Conservation (phyloP, 2,329 filamentous ascomycete species). For the Zasmidium cellare region DNA sequence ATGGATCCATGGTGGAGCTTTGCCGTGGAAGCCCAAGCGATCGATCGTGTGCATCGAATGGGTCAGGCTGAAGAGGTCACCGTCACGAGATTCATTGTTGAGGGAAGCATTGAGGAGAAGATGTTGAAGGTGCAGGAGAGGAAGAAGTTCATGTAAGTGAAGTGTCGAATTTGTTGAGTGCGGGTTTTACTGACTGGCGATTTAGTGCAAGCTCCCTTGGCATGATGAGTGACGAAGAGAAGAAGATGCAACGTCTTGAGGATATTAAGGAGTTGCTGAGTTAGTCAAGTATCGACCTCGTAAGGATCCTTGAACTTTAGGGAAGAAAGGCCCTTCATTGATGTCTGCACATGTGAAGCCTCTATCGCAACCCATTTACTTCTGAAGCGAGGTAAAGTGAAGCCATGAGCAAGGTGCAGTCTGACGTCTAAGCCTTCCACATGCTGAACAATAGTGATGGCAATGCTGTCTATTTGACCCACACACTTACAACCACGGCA, state of each 20-base stretch:
- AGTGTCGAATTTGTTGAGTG: constrained; percentile 2
- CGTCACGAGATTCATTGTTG: constrained; percentile 85
- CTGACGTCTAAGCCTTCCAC: too few relatives aligned
- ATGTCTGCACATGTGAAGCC: too few relatives aligned
- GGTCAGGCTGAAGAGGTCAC: constrained; percentile 84
- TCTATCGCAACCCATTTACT: too few relatives aligned
- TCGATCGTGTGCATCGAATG: constrained; percentile 97
- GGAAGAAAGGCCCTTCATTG: too few relatives aligned
- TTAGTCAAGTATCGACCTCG: constrained; percentile 25
- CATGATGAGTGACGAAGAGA: constrained; percentile 94
- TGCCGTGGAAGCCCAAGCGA: constrained; percentile 93
- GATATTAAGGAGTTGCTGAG: constrained; percentile 90
- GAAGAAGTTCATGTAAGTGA: constrained; percentile 89
- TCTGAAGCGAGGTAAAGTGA: too few relatives aligned
- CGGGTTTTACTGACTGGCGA: constrained; percentile 25
- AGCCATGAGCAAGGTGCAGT: too few relatives aligned
- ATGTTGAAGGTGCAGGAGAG: constrained; percentile 92
- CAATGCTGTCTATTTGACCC: too few relatives aligned
- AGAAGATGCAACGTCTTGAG: constrained; percentile 83
- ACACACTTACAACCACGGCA: too few relatives aligned
- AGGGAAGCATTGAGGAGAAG: constrained; percentile 88
- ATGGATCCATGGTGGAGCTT: constrained; percentile 99
- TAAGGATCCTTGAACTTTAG: too few relatives aligned
- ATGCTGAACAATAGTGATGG: too few relatives aligned
- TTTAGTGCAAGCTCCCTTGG: constrained; percentile 86